Evolutionary conservation across 106 monocot genomes (phyloP), one percentile per base, ranked within the genome.

Genomic region (Acanthochlamys bracteata): DNA sequence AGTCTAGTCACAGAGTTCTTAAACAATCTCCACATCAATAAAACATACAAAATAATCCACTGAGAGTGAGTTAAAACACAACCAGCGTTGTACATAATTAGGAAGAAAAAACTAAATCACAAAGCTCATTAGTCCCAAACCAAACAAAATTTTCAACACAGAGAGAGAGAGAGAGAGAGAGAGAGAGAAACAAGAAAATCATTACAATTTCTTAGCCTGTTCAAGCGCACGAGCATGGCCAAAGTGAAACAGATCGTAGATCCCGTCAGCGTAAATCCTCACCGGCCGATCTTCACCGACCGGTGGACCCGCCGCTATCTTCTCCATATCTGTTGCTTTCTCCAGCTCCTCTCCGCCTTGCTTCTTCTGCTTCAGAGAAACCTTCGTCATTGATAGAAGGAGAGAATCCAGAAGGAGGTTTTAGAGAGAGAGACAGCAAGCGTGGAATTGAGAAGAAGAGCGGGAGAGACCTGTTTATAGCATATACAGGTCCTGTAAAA

Each of bases 241-340:
- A 42, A 86, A 86, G 75, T 86, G 86, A 78, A 86, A 86, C 41
- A 86, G 75, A 65, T 86, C 86, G 57, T 75, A 86, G 69, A 86
- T 86, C 72, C 86, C 86, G 58, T 86, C 86, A 19, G 86, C 86
- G 60, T 86, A 86, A 27, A 86, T 81, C 40, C 86, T 53, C 4
- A 86, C 75, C 0, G 76, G 79, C 47, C 71, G 57, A 24, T 74
- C 76, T 16, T 20, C 27, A 22, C 22, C 27, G 40, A 20, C 47
- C 70, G 41, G 23, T 39, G 42, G 19, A 66, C 13, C 21, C 64
- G 17, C 21, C 46, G 57, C 51, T 39, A 65, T 19, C 69, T 16
- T 26, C 60, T 62, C 61, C 52, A 65, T 26, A 56, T 63, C 60
- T 9, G 51, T 19, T 0, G 59, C 49, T 15, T 46, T 21, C 4